Evolutionary conservation across 345 rosid species (phyloP).

Genomic region (Fremontodendron californicum): DNA sequence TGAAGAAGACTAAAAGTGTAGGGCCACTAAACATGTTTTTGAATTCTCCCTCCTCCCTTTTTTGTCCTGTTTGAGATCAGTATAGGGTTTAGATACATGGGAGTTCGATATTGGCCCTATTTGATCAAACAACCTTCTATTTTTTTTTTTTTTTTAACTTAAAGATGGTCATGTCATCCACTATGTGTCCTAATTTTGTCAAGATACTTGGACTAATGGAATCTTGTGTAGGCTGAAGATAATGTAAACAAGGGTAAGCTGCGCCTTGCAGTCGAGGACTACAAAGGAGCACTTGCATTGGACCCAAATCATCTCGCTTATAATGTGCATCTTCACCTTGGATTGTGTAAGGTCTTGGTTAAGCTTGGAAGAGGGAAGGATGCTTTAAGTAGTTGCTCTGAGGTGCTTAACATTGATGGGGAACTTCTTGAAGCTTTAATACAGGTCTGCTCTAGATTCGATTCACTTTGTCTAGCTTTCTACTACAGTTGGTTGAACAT

Average conservation of each 20-base stretch:
- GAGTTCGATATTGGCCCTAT: background rate
- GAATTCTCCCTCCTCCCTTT: conserved; percentile 3
- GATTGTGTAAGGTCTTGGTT: conserved; percentile 84
- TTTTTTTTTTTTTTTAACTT: background rate
- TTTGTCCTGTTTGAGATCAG: conserved; percentile 4
- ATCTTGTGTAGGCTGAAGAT: conserved; percentile 75
- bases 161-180: background rate
- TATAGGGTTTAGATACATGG: conserved; percentile 2
- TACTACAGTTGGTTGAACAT: background rate
- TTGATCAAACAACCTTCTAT: background rate
- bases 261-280: conserved; percentile 89
- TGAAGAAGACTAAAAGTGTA: conserved; percentile 94
- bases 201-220: background rate
- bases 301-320: conserved; percentile 86
- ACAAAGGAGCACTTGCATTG: conserved; percentile 71
- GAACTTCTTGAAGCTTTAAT: conserved; percentile 87
- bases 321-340: conserved; percentile 88
- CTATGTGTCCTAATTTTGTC: background rate
- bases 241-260: conserved; percentile 83
- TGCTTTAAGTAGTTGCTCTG: conserved; percentile 73
- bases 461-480: background rate
- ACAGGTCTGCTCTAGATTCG: conserved; percentile 50
- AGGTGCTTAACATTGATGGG: conserved; percentile 74
- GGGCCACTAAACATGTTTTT: conserved; percentile 23
- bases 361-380: conserved; percentile 97